A percentile compares a stretch with the other conserved stretches of the same genome.
These are phyloP conservation scores for Pholiota conissans DNA, from an alignment of 768 basidiomycete species.

Conservation along the genomic window DNA sequence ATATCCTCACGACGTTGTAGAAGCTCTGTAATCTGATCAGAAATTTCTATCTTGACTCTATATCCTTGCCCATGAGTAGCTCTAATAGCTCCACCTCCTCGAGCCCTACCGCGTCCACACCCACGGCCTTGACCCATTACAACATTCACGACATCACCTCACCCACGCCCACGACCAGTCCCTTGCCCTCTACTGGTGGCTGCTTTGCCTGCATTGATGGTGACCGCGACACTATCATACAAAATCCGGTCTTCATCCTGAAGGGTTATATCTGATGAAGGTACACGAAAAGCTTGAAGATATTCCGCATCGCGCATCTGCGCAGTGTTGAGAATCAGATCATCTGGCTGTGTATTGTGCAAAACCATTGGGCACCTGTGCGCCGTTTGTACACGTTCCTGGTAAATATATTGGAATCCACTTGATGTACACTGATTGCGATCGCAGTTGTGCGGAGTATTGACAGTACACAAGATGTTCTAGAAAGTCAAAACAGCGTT, in stretches of 20 bases:
- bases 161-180: background rate
- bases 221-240: background rate
- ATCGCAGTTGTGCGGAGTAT: background rate
- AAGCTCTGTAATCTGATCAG: background rate
- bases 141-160: background rate
- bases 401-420: background rate
- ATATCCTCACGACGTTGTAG: background rate
- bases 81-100: background rate
- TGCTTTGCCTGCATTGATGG: background rate
- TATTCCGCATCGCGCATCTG: background rate
- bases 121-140: no score
- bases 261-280: background rate
- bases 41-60: background rate
- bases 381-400: background rate
- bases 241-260: background rate
- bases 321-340: background rate
- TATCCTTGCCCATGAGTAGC: background rate
- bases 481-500: background rate
- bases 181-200: background rate
- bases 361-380: background rate
- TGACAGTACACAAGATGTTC: constrained; percentile 4
- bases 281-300: background rate
- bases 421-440: background rate
- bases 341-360: background rate
- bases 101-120: background rate